phyloP scores from a whole-genome alignment of 2,329 filamentous ascomycete species.

The Phialophora tarda region DNA sequence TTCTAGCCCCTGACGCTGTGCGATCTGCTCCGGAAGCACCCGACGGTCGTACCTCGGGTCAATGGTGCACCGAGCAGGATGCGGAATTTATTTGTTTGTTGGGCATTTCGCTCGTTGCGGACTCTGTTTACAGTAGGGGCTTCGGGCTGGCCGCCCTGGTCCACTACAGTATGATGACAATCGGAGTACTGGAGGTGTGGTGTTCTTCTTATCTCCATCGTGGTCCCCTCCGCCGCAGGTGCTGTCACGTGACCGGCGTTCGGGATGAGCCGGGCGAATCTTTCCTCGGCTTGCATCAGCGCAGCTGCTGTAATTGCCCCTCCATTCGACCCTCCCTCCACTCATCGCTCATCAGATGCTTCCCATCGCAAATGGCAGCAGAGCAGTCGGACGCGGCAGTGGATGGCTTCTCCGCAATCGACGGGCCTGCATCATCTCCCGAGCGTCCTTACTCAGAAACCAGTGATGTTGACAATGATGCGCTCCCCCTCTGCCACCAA shows the following conservation, averaged over 20 bases:
- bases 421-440: conserved; percentile 19
- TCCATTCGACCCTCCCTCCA: conserved; percentile 1
- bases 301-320: background rate
- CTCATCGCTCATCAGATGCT: background rate
- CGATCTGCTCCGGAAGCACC: background rate
- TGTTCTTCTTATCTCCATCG: background rate
- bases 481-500: conserved; percentile 11
- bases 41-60: conserved; percentile 3
- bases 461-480: conserved; percentile 22
- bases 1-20: background rate
- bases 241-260: background rate
- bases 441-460: conserved; percentile 4
- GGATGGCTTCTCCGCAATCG: conserved; percentile 2
- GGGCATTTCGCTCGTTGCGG: background rate
- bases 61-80: conserved; percentile 6
- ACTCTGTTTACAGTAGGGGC: background rate
- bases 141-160: background rate
- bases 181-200: background rate
- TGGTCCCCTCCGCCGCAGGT: background rate
- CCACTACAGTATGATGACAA: background rate
- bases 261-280: conserved; percentile 15
- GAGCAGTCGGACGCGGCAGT: conserved; percentile 15
- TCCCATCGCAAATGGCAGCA: conserved; percentile 3
- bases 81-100: background rate
- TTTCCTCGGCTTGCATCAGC: conserved; percentile 20